phyloP scores from a whole-genome alignment of 176 grass and related monocot genomes.

The Puya raimondii region DNA sequence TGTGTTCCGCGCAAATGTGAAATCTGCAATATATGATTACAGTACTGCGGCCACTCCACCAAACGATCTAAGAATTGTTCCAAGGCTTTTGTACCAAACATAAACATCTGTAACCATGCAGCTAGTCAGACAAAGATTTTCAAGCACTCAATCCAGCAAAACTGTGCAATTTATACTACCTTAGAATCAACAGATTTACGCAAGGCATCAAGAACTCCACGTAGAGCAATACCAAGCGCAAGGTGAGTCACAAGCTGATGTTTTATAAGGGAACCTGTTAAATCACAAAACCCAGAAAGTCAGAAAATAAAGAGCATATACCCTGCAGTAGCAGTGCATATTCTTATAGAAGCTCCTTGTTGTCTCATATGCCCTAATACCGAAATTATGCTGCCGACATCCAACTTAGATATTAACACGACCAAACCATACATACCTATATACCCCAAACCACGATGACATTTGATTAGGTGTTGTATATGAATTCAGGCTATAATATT shows the following conservation, averaged over 20 bases:
- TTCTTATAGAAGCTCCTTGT: not conserved
- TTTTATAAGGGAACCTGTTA: constrained; percentile 78
- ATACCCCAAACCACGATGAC: not conserved
- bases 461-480: not conserved
- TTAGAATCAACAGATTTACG: constrained; percentile 96
- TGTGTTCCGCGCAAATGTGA: constrained; percentile 91
- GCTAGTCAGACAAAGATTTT: constrained; percentile 22
- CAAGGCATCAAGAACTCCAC: constrained; percentile 85
- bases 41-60: constrained; percentile 89
- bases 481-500: no score
- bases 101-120: constrained; percentile 79
- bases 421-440: not conserved
- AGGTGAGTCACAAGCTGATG: constrained; percentile 79
- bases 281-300: not conserved
- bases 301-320: not conserved
- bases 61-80: constrained; percentile 92
- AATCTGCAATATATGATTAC: constrained; percentile 98
- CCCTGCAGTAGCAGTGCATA: not conserved
- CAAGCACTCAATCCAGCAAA: not conserved
- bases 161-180: constrained; percentile 29
- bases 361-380: constrained; percentile 6
- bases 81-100: constrained; percentile 80
- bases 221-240: constrained; percentile 67
- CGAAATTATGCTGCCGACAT: not conserved
- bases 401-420: not conserved